Evolutionary conservation across 257 asterid species (phyloP).

Genomic region (Solanum lycopersicoides): DNA sequence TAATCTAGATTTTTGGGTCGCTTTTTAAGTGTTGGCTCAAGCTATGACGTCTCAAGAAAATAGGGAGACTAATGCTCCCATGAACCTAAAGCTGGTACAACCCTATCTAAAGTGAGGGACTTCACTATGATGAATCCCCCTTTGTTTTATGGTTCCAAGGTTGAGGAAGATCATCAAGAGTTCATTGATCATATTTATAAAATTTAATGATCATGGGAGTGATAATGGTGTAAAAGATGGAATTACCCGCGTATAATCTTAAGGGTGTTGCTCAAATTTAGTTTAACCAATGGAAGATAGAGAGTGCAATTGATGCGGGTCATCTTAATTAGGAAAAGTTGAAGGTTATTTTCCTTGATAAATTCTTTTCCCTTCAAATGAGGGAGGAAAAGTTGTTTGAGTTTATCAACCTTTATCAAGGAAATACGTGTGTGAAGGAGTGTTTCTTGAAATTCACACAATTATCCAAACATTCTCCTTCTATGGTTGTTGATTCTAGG

Average conservation of each 20-base stretch:
- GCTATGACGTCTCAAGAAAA: background rate
- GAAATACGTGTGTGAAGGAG: background rate
- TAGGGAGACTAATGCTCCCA: background rate
- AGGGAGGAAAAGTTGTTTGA: background rate
- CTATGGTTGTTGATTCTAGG: background rate
- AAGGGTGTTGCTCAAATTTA: background rate
- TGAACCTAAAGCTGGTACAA: background rate
- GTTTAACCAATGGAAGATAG: background rate
- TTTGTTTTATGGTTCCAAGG: background rate
- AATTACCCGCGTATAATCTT: too few relatives aligned
- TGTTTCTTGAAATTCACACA: background rate
- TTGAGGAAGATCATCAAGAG: background rate
- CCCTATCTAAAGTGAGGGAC: background rate
- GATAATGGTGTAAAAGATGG: background rate
- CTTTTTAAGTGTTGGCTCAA: background rate
- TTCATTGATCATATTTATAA: background rate
- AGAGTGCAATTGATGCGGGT: background rate
- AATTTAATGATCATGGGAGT: background rate
- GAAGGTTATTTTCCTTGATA: background rate
- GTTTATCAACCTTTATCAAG: background rate
- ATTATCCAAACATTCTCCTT: background rate
- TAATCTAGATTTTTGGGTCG: background rate
- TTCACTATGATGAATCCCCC: background rate
- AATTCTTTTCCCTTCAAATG: background rate
- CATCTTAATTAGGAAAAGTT: background rate